These are phyloP conservation scores for Solanum lycopersicoides DNA, from an alignment of 257 asterid species.

Conservation along the genomic window DNA sequence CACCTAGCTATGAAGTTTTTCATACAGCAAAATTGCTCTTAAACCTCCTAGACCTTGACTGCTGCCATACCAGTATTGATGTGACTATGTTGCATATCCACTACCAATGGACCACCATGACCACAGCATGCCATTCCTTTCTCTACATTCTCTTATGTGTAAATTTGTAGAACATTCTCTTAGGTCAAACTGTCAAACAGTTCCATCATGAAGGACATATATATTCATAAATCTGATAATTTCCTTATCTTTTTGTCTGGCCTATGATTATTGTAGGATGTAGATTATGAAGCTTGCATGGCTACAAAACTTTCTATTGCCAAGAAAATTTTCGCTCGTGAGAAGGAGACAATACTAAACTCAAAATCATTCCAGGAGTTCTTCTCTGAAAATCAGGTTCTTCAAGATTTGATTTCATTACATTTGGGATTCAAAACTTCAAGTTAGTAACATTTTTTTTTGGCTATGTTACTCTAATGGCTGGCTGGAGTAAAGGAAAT, in stretches of 20 bases:
- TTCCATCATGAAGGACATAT: neutral
- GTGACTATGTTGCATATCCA: neutral
- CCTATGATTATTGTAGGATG: conserved; percentile 36
- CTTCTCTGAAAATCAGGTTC: conserved; percentile 83
- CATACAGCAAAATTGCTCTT: neutral
- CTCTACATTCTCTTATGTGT: neutral
- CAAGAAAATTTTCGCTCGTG: conserved; percentile 63
- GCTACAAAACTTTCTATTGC: conserved; percentile 76
- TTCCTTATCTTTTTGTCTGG: neutral
- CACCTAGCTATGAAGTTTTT: neutral
- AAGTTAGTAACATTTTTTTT: neutral
- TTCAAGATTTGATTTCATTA: neutral
- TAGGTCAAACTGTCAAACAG: neutral
- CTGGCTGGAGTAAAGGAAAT: neutral
- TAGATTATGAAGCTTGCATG: conserved; percentile 91
- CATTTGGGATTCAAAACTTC: neutral
- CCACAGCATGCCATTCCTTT: neutral
- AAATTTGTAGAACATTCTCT: neutral
- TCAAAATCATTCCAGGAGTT: conserved; percentile 59
- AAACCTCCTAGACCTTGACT: neutral
- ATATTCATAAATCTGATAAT: neutral
- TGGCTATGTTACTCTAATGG: neutral
- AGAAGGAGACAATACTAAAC: conserved; percentile 59
- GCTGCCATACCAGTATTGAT: neutral
- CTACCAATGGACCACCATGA: neutral